Percentiles rank a stretch among this genome's conserved stretches.
These are phyloP conservation scores for Hypomontagnella monticulosa DNA, from an alignment of 495 filamentous ascomycete genomes.

Conservation along the genomic window DNA sequence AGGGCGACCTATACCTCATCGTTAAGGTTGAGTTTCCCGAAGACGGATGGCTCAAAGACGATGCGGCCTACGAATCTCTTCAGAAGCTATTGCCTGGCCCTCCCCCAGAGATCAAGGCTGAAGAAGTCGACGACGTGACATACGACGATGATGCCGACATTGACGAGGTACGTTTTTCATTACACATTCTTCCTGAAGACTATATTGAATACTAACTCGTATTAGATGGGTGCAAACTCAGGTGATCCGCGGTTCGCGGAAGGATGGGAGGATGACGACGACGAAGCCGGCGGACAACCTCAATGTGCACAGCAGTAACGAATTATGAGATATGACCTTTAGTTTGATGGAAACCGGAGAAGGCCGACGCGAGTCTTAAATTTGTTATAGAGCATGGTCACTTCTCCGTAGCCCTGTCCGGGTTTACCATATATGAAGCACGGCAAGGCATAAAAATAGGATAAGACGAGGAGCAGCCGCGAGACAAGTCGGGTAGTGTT, in stretches of 20 bases:
- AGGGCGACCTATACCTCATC: constrained; percentile 86
- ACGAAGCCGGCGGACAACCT: constrained; percentile 58
- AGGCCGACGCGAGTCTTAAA: constrained; percentile 16
- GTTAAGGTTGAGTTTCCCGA: constrained; percentile 91
- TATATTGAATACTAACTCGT: constrained; percentile 42
- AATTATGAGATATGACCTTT: constrained; percentile 35
- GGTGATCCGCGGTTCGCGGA: constrained; percentile 74
- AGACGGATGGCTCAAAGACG: constrained; percentile 79
- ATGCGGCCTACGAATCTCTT: constrained; percentile 71
- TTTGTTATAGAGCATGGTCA: constrained; percentile 5
- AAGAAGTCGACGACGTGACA: constrained; percentile 85
- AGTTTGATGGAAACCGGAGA: constrained; percentile 31
- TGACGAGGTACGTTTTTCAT: constrained; percentile 70
- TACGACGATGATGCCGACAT: constrained; percentile 83
- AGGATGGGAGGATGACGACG: constrained; percentile 85
- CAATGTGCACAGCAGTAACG: constrained; percentile 90
- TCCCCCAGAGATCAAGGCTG: constrained; percentile 65
- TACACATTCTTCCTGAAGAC: not conserved
- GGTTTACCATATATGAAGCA: constrained; percentile 8
- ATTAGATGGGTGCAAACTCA: constrained; percentile 67
- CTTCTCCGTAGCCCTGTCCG: constrained; percentile 1
- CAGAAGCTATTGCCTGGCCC: constrained; percentile 76
- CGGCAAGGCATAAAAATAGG: constrained; percentile 4
- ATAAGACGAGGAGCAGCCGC: not conserved
- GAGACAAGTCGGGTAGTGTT: not conserved